Conservation (phyloP, 1,139 yeast species). For the Yamadazyma buinensis region DNA sequence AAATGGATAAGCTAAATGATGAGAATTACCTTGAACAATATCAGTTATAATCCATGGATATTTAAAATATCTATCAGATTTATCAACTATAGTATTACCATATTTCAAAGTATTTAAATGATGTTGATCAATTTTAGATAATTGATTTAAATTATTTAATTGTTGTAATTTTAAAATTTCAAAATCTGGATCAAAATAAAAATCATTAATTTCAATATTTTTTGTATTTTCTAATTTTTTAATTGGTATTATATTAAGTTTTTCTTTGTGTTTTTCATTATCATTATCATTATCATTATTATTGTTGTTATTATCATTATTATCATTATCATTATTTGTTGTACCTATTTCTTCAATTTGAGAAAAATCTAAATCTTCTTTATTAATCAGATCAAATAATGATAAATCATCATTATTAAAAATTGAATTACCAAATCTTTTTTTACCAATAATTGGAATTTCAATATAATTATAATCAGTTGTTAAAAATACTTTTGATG, state of each 20-base stretch:
- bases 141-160: conserved; percentile 13
- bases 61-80: conserved; percentile 36
- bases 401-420: conserved; percentile 9
- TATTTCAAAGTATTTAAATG: conserved; percentile 29
- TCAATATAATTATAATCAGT: conserved; percentile 25
- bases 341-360: background rate
- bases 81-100: conserved; percentile 27
- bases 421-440: conserved; percentile 19
- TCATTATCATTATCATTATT: conserved; percentile 32
- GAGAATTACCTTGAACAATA: conserved; percentile 37
- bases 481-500: conserved; percentile 23
- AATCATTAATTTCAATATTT: conserved; percentile 23
- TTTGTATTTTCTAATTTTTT: conserved; percentile 11
- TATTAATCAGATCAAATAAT: conserved; percentile 8
- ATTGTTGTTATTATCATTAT: conserved; percentile 16
- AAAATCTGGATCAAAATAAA: conserved; percentile 29
- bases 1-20: conserved; percentile 47
- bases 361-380: background rate
- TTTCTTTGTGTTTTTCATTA: no score
- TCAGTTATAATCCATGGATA: conserved; percentile 46
- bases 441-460: conserved; percentile 28
- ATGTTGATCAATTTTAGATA: conserved; percentile 17
- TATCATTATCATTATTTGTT: conserved; percentile 5
- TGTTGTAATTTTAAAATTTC: conserved; percentile 26
- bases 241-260: conserved; percentile 2